Evolutionary conservation across 2,329 filamentous ascomycete species (phyloP), one percentile per base, ranked within the genome.

Genomic region (Thelonectria rubi): DNA sequence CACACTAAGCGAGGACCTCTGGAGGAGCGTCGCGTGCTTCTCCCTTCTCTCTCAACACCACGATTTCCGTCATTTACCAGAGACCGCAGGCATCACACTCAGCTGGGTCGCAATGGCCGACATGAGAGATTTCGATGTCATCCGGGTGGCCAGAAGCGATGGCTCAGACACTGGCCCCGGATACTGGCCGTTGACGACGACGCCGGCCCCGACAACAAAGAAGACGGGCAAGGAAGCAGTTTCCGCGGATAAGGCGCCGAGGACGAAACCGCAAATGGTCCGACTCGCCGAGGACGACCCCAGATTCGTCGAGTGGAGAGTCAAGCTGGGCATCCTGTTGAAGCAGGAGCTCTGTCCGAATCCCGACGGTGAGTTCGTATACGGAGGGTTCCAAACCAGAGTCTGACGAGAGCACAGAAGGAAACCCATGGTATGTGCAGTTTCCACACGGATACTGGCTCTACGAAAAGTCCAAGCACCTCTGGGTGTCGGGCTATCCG

Each of bases 401-500:
- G 32, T 62, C 59, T 76, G 58, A 65, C 58, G 15, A 45, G n/a
- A 7, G 14, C 7, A 21, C 39, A 81, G 79, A 81, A 58, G 80
- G 80, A 20, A 76, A 79, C 46, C 62, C 79, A 1, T 82, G 80
- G 80, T 78, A 78, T 55, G 74, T 81, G 10, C 72, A 78, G n/a
- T 81, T 82, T 21, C 80, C 80, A 14, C 68, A 74, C 21, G 79
- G 79, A 2, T 82, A 82, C 68, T 82, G 79, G 80, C 71, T 82
- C 3, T 82, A 82, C 58, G 77, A 82, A 66, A 79, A 79, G 50
- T 81, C 79, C 4, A 81, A 81, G 59, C 80, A 83, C 60, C 79
- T 82, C 18, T 82, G 80, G 75, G 77, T 84, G 4, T 83, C 81
- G 5, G 81, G 81, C 9, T 82, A 83, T 59, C 81, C 81, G 5